Percentiles rank a stretch among this genome's conserved stretches.
Evolutionary conservation across 2,329 filamentous ascomycete genomes (phyloP).

Genomic region (Coniochaeta pulveracea): DNA sequence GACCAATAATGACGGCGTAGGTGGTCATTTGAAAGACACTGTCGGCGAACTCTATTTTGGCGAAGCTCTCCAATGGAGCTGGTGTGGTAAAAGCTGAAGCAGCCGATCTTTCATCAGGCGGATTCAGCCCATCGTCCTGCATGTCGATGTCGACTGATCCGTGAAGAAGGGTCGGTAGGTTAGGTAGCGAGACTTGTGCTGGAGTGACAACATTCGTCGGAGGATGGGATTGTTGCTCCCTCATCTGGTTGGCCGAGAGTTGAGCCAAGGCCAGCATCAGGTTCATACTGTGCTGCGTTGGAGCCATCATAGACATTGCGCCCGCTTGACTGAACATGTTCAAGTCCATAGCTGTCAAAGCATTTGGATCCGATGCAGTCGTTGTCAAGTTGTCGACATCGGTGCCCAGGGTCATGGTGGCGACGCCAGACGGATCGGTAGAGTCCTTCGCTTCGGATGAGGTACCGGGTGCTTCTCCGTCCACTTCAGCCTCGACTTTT

Average conservation of each 20-base stretch:
- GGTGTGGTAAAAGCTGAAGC: slow-evolving; percentile 19
- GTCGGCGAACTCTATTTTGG: slow-evolving; percentile 58
- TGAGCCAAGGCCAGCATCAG: slow-evolving; percentile 32
- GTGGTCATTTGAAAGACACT: slow-evolving; percentile 72
- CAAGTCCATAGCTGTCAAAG: too few relatives aligned
- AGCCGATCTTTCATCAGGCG: too few relatives aligned
- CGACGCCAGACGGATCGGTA: too few relatives aligned
- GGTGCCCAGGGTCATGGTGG: too few relatives aligned
- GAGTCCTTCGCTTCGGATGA: too few relatives aligned
- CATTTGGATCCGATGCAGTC: too few relatives aligned
- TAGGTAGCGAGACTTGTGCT: slow-evolving; percentile 31
- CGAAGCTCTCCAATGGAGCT: slow-evolving; percentile 40
- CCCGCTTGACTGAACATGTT: slow-evolving; percentile 9
- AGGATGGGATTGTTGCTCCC: slow-evolving; percentile 18
- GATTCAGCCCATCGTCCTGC: slow-evolving; percentile 16
- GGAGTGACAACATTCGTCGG: slow-evolving; percentile 22
- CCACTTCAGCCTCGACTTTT: too few relatives aligned
- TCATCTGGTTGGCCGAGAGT: slow-evolving; percentile 18
- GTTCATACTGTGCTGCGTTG: slow-evolving; percentile 25
- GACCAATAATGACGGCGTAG: slow-evolving; percentile 59
- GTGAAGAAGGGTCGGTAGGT: slow-evolving; percentile 24
- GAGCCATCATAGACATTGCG: background rate
- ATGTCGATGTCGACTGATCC: slow-evolving; percentile 17
- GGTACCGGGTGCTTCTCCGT: too few relatives aligned
- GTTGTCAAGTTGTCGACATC: too few relatives aligned